Percentiles rank a stretch among this genome's conserved stretches.
These are phyloP conservation scores for Rhizomucor pusillus DNA, from an alignment of 371 early-diverging fungal genomes.

Conservation along the genomic window DNA sequence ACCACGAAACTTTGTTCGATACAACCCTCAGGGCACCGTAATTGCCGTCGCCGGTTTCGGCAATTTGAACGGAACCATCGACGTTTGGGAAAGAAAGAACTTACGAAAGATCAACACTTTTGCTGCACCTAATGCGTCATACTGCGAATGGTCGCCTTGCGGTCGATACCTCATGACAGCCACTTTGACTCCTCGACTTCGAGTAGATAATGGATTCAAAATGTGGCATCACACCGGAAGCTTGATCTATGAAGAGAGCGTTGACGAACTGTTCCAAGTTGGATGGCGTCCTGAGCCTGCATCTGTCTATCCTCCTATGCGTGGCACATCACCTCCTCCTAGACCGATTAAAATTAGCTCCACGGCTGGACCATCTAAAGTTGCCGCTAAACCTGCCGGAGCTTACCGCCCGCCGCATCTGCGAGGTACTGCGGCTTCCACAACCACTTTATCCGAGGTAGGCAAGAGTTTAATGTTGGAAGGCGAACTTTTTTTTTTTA, in stretches of 20 bases:
- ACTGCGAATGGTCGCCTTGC: constrained; percentile 91
- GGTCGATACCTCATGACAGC: constrained; percentile 91
- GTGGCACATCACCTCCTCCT: constrained; percentile 65
- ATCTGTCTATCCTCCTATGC: constrained; percentile 67
- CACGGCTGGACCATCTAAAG: constrained; percentile 17
- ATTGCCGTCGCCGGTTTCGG: constrained; percentile 92
- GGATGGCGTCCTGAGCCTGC: constrained; percentile 68
- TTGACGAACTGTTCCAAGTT: constrained; percentile 89
- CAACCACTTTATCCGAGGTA: constrained; percentile 46
- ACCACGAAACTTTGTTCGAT: constrained; percentile 86
- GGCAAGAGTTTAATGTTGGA: not conserved
- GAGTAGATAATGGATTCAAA: constrained; percentile 96
- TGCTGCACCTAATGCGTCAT: constrained; percentile 79
- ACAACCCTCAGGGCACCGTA: constrained; percentile 87
- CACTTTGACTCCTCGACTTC: constrained; percentile 88
- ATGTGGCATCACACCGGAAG: constrained; percentile 95
- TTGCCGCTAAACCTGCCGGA: constrained; percentile 49
- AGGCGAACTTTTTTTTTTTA: too few species aligned
- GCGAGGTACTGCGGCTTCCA: constrained; percentile 51
- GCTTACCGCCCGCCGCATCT: constrained; percentile 83
- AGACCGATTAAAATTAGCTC: constrained; percentile 41
- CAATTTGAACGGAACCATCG: constrained; percentile 91
- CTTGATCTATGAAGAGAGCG: constrained; percentile 69
- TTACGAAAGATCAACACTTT: constrained; percentile 78
- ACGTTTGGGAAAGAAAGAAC: constrained; percentile 88